Conservation (phyloP, 2,329 filamentous ascomycete genomes). For the Cercospora brassicicola region DNA sequence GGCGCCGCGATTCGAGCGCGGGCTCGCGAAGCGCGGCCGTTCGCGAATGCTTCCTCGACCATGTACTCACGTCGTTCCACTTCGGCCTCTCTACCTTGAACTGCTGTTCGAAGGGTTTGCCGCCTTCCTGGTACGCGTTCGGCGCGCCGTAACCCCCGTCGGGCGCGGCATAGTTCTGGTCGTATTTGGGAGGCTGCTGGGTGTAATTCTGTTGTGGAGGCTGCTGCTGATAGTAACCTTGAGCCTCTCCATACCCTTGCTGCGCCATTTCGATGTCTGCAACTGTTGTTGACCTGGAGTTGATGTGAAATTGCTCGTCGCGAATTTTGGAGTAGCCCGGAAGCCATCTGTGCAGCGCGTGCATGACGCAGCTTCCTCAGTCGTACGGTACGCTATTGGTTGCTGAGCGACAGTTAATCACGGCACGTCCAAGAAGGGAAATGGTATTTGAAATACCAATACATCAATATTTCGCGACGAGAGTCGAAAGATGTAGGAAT, state of each 20-base stretch:
- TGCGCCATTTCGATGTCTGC: slow-evolving; percentile 11
- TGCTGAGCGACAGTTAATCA: slow-evolving; percentile 4
- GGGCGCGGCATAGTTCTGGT: slow-evolving; percentile 23
- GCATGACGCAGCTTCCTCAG: not conserved
- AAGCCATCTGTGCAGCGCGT: not conserved
- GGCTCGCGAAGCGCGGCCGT: not conserved
- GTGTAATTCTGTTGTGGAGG: slow-evolving; percentile 7
- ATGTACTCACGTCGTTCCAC: slow-evolving; percentile 65
- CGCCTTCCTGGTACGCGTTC: slow-evolving; percentile 36
- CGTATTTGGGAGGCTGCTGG: slow-evolving; percentile 20
- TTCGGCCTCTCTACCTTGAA: slow-evolving; percentile 84
- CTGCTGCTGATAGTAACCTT: slow-evolving; percentile 18
- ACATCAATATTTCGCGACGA: not conserved
- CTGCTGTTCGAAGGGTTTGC: slow-evolving; percentile 69
- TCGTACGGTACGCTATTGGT: slow-evolving; percentile 1
- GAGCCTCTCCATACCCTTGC: slow-evolving; percentile 17
- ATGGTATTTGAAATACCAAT: not conserved
- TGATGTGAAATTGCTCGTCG: not conserved
- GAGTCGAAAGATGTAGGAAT: not conserved
- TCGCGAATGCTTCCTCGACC: not conserved
- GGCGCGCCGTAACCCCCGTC: slow-evolving; percentile 33
- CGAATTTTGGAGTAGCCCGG: not conserved
- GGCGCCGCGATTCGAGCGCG: not conserved
- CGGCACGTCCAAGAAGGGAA: not conserved
- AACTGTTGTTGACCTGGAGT: not conserved